Percentiles rank a stretch among this genome's conserved stretches.
Conservation (phyloP, 139 green algal genomes). For the Haematococcus sp. region DNA sequence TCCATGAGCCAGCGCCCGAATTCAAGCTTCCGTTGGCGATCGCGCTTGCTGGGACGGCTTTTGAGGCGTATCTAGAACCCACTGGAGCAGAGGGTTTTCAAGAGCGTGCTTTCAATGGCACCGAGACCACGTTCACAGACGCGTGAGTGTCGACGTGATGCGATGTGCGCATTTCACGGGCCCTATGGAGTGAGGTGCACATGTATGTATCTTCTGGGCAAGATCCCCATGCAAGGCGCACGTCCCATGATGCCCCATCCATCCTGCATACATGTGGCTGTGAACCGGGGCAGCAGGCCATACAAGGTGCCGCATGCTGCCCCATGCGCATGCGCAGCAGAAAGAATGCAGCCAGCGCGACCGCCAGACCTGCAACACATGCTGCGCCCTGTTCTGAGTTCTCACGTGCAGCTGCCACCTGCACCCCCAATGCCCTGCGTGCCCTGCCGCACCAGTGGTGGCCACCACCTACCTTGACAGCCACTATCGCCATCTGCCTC, state of each 20-base stretch:
- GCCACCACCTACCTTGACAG: too few relatives aligned
- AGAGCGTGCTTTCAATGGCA: conserved; percentile 27
- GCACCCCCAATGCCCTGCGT: too few relatives aligned
- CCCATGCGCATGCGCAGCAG: too few relatives aligned
- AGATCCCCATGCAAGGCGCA: background rate
- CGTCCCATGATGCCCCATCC: background rate
- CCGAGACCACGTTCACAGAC: conserved; percentile 44
- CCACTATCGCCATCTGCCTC: too few relatives aligned
- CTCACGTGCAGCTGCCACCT: too few relatives aligned
- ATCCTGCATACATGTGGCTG: background rate
- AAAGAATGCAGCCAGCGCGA: too few relatives aligned
- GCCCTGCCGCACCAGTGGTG: too few relatives aligned
- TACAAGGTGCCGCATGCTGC: background rate
- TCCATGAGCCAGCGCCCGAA: too few relatives aligned
- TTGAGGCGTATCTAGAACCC: conserved; percentile 59
- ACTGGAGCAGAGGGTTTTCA: conserved; percentile 25
- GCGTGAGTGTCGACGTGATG: conserved; percentile 21
- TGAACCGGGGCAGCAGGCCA: background rate
- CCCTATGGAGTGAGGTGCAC: background rate
- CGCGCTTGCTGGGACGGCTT: conserved; percentile 54
- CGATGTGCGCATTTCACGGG: background rate
- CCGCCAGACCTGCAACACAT: too few relatives aligned
- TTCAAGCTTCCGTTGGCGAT: conserved; percentile 58
- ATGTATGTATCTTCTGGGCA: background rate
- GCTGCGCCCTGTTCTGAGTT: too few relatives aligned